A percentile compares a stretch with the other conserved stretches of the same genome.
Conservation (phyloP, 352 stramenopile genomes). For the Aphanomyces euteiches region DNA sequence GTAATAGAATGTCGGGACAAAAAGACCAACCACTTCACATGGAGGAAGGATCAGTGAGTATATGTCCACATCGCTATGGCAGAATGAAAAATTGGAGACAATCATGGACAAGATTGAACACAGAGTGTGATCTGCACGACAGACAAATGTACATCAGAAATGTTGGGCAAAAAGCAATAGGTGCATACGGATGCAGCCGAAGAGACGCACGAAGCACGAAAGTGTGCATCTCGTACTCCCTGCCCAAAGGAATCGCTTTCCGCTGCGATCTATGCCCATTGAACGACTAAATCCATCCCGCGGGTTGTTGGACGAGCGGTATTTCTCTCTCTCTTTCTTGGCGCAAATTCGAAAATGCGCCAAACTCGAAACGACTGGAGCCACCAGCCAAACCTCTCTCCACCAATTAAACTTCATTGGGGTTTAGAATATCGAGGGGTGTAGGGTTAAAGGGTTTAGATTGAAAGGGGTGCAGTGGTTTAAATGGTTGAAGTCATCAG, state of each 20-base stretch:
- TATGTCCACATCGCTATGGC: constrained; percentile 26
- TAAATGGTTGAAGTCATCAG: too few relatives aligned
- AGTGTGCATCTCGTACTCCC: constrained; percentile 1
- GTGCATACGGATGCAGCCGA: constrained; percentile 9
- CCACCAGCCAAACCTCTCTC: background rate
- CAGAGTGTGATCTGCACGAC: constrained; percentile 31
- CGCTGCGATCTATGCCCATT: constrained; percentile 32
- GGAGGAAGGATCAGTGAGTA: constrained; percentile 26
- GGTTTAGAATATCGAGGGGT: too few relatives aligned
- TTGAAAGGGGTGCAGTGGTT: background rate
- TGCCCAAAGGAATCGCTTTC: constrained; percentile 8
- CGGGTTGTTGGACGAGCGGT: constrained; percentile 31
- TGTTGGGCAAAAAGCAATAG: constrained; percentile 16
- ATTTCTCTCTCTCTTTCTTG: background rate
- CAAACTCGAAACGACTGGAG: background rate
- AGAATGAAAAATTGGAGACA: constrained; percentile 33
- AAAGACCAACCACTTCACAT: constrained; percentile 27
- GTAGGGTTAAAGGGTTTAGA: background rate
- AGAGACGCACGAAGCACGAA: constrained; percentile 6
- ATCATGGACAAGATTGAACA: constrained; percentile 31
- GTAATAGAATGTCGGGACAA: constrained; percentile 24
- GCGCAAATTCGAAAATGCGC: constrained; percentile 9
- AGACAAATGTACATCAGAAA: background rate
- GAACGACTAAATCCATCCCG: constrained; percentile 30
- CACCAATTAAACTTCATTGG: too few relatives aligned